Conservation (phyloP, 2,329 filamentous ascomycete species). For the Fusarium circinatum region DNA sequence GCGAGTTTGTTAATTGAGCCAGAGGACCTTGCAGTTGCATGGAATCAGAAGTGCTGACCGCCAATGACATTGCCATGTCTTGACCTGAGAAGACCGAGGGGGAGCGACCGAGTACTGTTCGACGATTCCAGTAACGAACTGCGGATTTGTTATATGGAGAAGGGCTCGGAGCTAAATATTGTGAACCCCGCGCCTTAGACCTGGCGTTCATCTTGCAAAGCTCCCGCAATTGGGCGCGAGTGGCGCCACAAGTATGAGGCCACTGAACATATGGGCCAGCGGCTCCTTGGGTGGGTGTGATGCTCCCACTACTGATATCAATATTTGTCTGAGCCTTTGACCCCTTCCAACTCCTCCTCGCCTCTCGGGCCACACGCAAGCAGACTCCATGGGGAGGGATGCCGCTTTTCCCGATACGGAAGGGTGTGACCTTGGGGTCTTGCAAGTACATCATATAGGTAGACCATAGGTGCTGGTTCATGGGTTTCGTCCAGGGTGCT, state of each 20-base stretch:
- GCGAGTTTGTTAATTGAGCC: constrained; percentile 66
- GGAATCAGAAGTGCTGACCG: constrained; percentile 69
- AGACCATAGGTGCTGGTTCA: constrained; percentile 73
- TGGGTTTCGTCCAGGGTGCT: constrained; percentile 71
- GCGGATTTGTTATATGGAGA: constrained; percentile 65
- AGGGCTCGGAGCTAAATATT: constrained; percentile 63
- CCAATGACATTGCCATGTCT: constrained; percentile 72
- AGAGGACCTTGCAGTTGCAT: constrained; percentile 73
- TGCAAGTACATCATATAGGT: constrained; percentile 73
- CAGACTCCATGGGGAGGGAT: constrained; percentile 74
- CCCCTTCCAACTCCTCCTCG: constrained; percentile 74
- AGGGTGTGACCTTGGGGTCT: constrained; percentile 74
- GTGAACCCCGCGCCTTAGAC: constrained; percentile 55
- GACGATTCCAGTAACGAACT: constrained; percentile 61
- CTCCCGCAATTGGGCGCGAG: constrained; percentile 69
- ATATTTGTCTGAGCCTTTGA: constrained; percentile 54
- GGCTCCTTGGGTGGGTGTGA: constrained; percentile 62
- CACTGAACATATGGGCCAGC: constrained; percentile 65
- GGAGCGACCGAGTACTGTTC: constrained; percentile 58
- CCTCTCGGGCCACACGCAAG: constrained; percentile 71
- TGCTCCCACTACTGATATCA: constrained; percentile 61
- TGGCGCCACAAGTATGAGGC: constrained; percentile 72
- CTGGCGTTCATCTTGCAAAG: constrained; percentile 68
- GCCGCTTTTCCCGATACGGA: constrained; percentile 70
- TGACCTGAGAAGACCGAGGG: constrained; percentile 65